Evolutionary conservation across 306 rosid genomes (phyloP).

Genomic region (Cucumis sativus): DNA sequence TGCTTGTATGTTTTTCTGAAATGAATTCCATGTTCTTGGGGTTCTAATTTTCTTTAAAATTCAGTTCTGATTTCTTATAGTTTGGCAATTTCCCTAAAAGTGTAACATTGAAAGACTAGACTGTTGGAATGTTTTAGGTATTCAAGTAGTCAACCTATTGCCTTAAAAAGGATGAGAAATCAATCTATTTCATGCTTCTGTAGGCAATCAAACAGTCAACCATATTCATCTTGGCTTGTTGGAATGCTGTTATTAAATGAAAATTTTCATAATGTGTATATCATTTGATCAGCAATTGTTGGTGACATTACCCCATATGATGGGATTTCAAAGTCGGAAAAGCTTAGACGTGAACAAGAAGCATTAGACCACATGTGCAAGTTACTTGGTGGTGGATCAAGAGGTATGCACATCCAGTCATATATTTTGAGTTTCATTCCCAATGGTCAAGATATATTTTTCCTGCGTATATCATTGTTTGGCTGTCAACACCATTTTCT

Average conservation of each 20-base stretch:
- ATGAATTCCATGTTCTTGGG: neutral
- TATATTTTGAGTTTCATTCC: neutral
- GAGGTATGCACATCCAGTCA: conserved; percentile 31
- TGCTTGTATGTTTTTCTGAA: neutral
- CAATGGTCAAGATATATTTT: neutral
- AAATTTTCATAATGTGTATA: neutral
- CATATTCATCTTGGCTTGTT: neutral
- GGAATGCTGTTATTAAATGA: neutral
- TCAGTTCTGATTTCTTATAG: neutral
- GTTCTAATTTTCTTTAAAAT: neutral
- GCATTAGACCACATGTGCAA: conserved; percentile 85
- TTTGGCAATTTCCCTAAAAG: neutral
- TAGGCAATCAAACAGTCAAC: neutral
- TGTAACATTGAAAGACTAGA: neutral
- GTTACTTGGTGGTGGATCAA: conserved; percentile 80
- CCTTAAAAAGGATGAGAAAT: neutral
- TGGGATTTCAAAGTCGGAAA: conserved; percentile 73
- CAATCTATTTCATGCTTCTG: neutral
- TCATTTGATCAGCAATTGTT: conserved; percentile 57
- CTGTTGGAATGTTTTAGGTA: too few relatives aligned
- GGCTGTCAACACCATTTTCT: conserved; percentile 10
- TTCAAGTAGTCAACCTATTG: neutral
- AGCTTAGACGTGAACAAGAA: conserved; percentile 52
- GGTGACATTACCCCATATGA: conserved; percentile 83
- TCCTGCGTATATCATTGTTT: neutral